These are phyloP conservation scores for Alternaria sp. DNA, from an alignment of 2,329 filamentous ascomycete genomes.

Conservation along the genomic window DNA sequence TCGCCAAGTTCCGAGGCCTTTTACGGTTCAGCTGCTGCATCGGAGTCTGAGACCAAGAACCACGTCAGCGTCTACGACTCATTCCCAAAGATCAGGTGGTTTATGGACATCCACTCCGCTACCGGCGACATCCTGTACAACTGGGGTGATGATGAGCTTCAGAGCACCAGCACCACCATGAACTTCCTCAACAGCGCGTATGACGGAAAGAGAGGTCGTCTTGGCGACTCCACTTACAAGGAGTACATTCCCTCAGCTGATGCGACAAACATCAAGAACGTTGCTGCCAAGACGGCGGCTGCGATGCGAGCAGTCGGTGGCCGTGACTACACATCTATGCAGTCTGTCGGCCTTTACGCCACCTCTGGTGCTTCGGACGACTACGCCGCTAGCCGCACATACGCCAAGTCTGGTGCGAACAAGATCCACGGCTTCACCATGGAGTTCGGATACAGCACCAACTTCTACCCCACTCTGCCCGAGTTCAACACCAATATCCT, in stretches of 20 bases:
- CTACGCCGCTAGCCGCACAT: conserved; percentile 49
- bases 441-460: conserved; percentile 43
- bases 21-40: conserved; percentile 60
- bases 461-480: conserved; percentile 50
- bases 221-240: conserved; percentile 60
- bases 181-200: conserved; percentile 62
- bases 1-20: conserved; percentile 57
- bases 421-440: conserved; percentile 47
- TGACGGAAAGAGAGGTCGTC: conserved; percentile 59
- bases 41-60: conserved; percentile 64
- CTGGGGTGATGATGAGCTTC: conserved; percentile 64
- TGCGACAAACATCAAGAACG: conserved; percentile 41
- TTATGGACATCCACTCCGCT: conserved; percentile 65
- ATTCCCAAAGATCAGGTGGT: conserved; percentile 61
- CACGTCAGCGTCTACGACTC: conserved; percentile 61
- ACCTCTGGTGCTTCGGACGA: conserved; percentile 50
- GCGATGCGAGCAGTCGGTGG: conserved; percentile 49
- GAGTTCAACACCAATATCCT: conserved; percentile 52
- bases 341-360: conserved; percentile 48
- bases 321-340: conserved; percentile 40
- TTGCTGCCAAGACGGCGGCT: conserved; percentile 42
- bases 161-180: conserved; percentile 54
- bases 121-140: conserved; percentile 61
- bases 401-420: conserved; percentile 42
- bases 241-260: conserved; percentile 51